Percentiles rank a stretch among this genome's conserved stretches.
Evolutionary conservation across 2,329 filamentous ascomycete genomes (phyloP).

Genomic region (Paracorniculantispora psalliotae): DNA sequence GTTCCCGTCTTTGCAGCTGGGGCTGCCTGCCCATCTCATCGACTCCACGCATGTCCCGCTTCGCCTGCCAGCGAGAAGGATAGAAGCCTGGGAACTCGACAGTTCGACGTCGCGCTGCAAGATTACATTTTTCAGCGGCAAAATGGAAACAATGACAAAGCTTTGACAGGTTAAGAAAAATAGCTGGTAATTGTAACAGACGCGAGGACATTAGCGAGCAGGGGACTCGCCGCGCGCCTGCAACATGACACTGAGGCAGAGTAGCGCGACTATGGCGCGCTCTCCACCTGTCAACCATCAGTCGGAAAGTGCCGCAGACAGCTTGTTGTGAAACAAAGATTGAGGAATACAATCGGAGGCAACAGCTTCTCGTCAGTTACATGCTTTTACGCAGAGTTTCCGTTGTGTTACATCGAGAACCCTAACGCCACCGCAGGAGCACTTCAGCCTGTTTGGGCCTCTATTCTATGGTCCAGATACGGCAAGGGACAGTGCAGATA

Average conservation of each 20-base stretch:
- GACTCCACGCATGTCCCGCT: background rate
- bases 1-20: background rate
- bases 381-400: background rate
- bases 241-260: too few relatives aligned
- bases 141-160: background rate
- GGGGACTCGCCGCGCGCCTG: too few relatives aligned
- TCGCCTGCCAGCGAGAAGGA: background rate
- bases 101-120: background rate
- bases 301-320: too few relatives aligned
- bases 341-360: background rate
- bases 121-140: background rate
- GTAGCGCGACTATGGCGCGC: too few relatives aligned
- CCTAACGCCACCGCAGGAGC: background rate
- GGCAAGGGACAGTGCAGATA: too few relatives aligned
- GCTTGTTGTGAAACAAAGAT: background rate
- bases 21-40: background rate
- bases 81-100: background rate
- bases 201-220: background rate
- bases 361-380: background rate
- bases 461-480: background rate
- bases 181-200: background rate
- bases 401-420: background rate
- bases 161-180: background rate
- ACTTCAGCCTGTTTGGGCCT: background rate
- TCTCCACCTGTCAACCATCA: too few relatives aligned